Conservation (phyloP, 1,284 basidiomycete species). For the Megacollybia platyphylla region DNA sequence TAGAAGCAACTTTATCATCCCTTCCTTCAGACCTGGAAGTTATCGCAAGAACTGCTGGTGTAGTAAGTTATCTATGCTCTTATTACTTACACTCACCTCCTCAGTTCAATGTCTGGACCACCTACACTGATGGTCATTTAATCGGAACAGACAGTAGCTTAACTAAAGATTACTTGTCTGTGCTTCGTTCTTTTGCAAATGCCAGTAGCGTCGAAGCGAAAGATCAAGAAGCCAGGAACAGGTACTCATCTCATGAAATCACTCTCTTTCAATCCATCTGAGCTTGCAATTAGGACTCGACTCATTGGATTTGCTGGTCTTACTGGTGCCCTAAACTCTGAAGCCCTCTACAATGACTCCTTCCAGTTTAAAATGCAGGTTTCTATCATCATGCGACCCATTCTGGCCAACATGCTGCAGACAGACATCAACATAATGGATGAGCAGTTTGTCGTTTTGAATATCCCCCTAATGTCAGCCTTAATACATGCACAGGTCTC, state of each 20-base stretch:
- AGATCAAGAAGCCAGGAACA: conserved; percentile 58
- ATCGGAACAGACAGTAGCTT: conserved; percentile 67
- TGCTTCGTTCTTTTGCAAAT: conserved; percentile 56
- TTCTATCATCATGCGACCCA: conserved; percentile 59
- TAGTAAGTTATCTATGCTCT: conserved; percentile 37
- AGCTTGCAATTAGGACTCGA: conserved; percentile 44
- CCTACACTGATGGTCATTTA: conserved; percentile 76
- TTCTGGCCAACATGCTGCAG: conserved; percentile 62
- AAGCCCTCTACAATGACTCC: conserved; percentile 73
- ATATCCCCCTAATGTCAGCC: not conserved
- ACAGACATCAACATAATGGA: conserved; percentile 51
- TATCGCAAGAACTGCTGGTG: conserved; percentile 68
- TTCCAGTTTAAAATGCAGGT: conserved; percentile 68
- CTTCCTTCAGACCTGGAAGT: conserved; percentile 76
- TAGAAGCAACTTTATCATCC: conserved; percentile 53
- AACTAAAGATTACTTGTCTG: conserved; percentile 61
- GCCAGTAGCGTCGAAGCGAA: conserved; percentile 38
- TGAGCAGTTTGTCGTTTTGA: conserved; percentile 44
- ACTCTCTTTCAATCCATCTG: not conserved
- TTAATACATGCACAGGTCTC: conserved; percentile 25
- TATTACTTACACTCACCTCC: not conserved
- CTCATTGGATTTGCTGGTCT: conserved; percentile 81
- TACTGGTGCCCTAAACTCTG: conserved; percentile 73
- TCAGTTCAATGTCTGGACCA: conserved; percentile 88
- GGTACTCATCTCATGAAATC: conserved; percentile 23